A percentile compares a stretch with the other conserved stretches of the same genome.
Evolutionary conservation across 176 grass and related monocot species (phyloP).

Genomic region (Juncus effusus): DNA sequence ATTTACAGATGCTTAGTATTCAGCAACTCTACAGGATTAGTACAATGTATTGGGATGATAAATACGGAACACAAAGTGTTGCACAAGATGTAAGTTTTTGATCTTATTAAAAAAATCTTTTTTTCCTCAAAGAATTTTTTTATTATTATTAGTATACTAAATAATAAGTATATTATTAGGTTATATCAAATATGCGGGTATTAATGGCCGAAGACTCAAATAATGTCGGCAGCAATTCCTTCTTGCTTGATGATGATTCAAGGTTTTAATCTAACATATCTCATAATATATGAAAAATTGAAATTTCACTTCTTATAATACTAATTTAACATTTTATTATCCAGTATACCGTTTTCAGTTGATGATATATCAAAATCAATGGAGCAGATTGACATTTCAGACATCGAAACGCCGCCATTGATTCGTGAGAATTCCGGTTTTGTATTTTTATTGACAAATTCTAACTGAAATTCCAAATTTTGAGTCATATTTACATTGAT

Average conservation of each 20-base stretch:
- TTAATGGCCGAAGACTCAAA: slow-evolving; percentile 98
- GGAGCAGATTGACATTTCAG: slow-evolving; percentile 48
- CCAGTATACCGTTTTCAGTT: slow-evolving; percentile 52
- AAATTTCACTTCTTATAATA: slow-evolving; percentile 10
- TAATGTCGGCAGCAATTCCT: slow-evolving; percentile 93
- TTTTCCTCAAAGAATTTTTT: neutral
- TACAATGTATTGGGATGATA: slow-evolving; percentile 99
- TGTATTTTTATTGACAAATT: slow-evolving; percentile 36
- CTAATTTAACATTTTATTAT: slow-evolving; percentile 19
- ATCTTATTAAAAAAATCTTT: neutral
- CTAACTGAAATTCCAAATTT: too few relatives aligned
- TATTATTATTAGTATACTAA: slow-evolving; percentile 19
- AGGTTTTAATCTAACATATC: slow-evolving; percentile 52
- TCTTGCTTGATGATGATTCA: slow-evolving; percentile 93
- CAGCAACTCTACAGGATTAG: slow-evolving; percentile 98
- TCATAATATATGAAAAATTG: neutral
- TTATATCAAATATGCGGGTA: slow-evolving; percentile 98
- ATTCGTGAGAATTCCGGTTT: slow-evolving; percentile 48
- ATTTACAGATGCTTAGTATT: slow-evolving; percentile 83
- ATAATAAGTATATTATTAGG: slow-evolving; percentile 41
- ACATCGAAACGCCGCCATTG: slow-evolving; percentile 40
- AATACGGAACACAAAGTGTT: slow-evolving; percentile 94
- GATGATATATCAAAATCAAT: slow-evolving; percentile 58
- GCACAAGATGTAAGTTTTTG: slow-evolving; percentile 69
- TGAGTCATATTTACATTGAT: too few relatives aligned